Evolutionary conservation across 192 early-diverging fungal genomes (phyloP).

Genomic region (Funneliformis geosporum): DNA sequence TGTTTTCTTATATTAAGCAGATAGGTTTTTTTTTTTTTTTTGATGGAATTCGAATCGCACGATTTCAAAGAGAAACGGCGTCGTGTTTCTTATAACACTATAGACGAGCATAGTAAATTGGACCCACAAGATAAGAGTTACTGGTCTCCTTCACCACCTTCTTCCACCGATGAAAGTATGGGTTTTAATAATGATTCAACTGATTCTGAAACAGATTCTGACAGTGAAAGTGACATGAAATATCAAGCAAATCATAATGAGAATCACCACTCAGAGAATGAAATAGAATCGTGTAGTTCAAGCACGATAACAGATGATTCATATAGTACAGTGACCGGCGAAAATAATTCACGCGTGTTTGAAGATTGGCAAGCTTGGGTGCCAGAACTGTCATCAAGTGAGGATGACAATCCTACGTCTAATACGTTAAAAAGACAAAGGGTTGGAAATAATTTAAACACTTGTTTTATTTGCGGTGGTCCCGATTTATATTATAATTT

Average conservation of each 20-base stretch:
- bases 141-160: background rate
- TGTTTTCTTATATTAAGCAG: no score
- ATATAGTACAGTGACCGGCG: background rate
- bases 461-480: conserved; percentile 21
- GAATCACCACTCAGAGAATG: background rate
- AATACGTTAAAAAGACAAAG: background rate
- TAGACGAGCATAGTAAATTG: background rate
- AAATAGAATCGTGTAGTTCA: background rate
- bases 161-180: background rate
- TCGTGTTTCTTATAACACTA: background rate
- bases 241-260: background rate
- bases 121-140: background rate
- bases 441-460: background rate
- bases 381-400: background rate
- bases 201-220: background rate
- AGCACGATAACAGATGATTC: background rate
- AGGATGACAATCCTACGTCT: background rate
- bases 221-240: background rate
- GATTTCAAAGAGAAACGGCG: background rate
- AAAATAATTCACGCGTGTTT: background rate
- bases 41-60: background rate
- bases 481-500: conserved; percentile 9
- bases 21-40: no score
- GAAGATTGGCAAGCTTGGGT: background rate
- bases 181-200: background rate